Evolutionary conservation across 176 grass and related monocot species (phyloP), one percentile per base, ranked within the genome.

Genomic region (Aegilops tauschii): DNA sequence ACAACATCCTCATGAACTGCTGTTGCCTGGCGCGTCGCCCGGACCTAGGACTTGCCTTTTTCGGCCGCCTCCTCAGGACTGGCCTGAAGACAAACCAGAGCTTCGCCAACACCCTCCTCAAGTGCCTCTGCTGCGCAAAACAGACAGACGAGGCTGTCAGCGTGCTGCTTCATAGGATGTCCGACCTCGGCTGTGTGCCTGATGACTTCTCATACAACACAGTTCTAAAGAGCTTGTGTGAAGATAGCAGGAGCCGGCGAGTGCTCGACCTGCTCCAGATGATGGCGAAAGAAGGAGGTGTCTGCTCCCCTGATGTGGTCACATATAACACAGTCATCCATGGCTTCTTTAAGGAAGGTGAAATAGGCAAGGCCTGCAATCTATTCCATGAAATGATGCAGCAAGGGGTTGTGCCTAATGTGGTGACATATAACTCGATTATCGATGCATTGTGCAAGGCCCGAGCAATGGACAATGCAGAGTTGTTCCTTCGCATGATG

Each of bases 181-280:
- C 88, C 58, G 16, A 66, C 27, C 32, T 90, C n/a, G 76, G 78
- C n/a, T 85, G 65, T 64, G 7, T 32, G 47, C 88, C 76, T 13
- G 3, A 77, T 69, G 35, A 54, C 0, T 39, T 69, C 59, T 77
- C 77, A 1, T 89, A 84, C 23, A 62, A 0, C 4, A 28, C 17
- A 62, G 18, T 89, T 56, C 76, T 89, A 0, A 89, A 89, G 63
- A 49, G 87, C 1, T 64, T 89, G 27, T 80, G 80, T 16, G 31
- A 69, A 36, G 47, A 61, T 2, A 49, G 73, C 23, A 89, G 77
- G 32, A 84, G 21, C 61, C 30, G 8, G 12, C 12, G 32, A 49
- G 81, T 64, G 7, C 81, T 80, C 16, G 64, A 80, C 8, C 12
- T 89, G 45, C 80, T 82, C 45, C 75, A n/a, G 45, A 78, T 59